A percentile compares a stretch with the other conserved stretches of the same genome.
Evolutionary conservation across 2,329 filamentous ascomycete genomes (phyloP).

Genomic region (Hypoxylon sp.): DNA sequence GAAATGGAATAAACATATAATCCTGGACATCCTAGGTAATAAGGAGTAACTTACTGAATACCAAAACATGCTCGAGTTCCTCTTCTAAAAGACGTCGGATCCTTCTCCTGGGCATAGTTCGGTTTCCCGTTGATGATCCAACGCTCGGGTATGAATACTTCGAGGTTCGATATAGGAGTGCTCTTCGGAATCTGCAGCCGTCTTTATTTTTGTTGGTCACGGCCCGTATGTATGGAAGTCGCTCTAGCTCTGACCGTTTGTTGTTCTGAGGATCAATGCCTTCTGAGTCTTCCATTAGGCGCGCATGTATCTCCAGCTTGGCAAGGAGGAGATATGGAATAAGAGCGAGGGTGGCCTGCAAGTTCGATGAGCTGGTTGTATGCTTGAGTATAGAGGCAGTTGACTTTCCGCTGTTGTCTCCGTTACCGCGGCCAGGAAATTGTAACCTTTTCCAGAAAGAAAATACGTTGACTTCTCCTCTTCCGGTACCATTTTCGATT

Average conservation of each 20-base stretch:
- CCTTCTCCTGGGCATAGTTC: slow-evolving; percentile 36
- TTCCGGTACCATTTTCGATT: slow-evolving; percentile 49
- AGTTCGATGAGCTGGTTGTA: slow-evolving; percentile 9
- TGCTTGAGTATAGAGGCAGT: slow-evolving; percentile 48
- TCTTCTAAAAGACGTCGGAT: slow-evolving; percentile 38
- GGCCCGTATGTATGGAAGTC: slow-evolving; percentile 37
- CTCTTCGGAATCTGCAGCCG: slow-evolving; percentile 32
- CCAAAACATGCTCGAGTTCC: slow-evolving; percentile 42
- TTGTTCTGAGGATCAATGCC: slow-evolving; percentile 32
- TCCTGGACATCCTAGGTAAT: neutral
- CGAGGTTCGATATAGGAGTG: slow-evolving; percentile 41
- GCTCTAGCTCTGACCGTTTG: slow-evolving; percentile 39
- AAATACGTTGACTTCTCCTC: slow-evolving; percentile 52
- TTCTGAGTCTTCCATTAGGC: slow-evolving; percentile 51
- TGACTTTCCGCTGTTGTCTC: slow-evolving; percentile 54
- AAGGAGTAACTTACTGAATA: slow-evolving; percentile 37
- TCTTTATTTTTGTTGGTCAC: slow-evolving; percentile 32
- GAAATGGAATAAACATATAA: slow-evolving; percentile 15
- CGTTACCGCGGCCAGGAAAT: slow-evolving; percentile 55
- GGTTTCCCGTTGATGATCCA: slow-evolving; percentile 36
- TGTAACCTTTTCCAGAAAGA: slow-evolving; percentile 55
- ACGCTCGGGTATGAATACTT: slow-evolving; percentile 43
- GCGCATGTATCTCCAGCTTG: slow-evolving; percentile 46
- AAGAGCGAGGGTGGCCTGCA: slow-evolving; percentile 49
- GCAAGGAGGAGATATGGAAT: slow-evolving; percentile 53